Evolutionary conservation across 345 rosid species (phyloP), one percentile per base, ranked within the genome.

Genomic region (Conringia planisiliqua): DNA sequence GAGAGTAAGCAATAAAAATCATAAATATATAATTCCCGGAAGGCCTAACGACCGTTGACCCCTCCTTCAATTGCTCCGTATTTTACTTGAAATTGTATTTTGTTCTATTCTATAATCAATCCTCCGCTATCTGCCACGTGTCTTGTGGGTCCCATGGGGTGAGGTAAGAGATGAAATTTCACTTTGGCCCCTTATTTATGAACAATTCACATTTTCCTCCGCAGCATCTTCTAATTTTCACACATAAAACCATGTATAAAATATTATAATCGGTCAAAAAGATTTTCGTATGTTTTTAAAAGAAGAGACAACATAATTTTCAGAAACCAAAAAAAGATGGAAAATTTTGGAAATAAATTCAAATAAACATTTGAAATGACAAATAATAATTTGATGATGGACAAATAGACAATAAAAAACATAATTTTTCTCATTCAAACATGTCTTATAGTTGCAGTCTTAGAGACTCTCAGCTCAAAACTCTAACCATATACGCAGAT

Each of bases 31-130:
- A 22, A 22, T 22, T 22, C n/a, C n/a, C 10, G 4, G 69, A 75
- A 60, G 22, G 36, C 32, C 20, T 54, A 70, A 56, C 67, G 47
- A 71, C 76, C 76, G 62, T 66, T 77, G 75, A 68, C 72, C 40
- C 0, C 43, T 46, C 71, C 65, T 6, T 61, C 20, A 44, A 51
- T 78, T 81, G 54, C 71, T 70, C 76, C 61, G 71, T 77, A 46
- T 24, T 36, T 62, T 62, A 40, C 52, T 47, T 66, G 72, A 57
- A 67, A 2, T 67, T 62, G 43, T 51, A 43, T n/a, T n/a, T 43
- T n/a, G 8, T 50, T 55, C 18, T 10, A 13, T 36, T 63, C 12
- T 40, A 26, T 16, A 3, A 6, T 69, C 33, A 58, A 46, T 74
- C 52, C 24, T 27, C n/a, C 7, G 10, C 5, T 42, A 51, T 27